Percentiles rank a stretch among this genome's conserved stretches.
These are phyloP conservation scores for Cadophora luteo-olivacea DNA, from an alignment of 2,329 filamentous ascomycete genomes.

Conservation along the genomic window DNA sequence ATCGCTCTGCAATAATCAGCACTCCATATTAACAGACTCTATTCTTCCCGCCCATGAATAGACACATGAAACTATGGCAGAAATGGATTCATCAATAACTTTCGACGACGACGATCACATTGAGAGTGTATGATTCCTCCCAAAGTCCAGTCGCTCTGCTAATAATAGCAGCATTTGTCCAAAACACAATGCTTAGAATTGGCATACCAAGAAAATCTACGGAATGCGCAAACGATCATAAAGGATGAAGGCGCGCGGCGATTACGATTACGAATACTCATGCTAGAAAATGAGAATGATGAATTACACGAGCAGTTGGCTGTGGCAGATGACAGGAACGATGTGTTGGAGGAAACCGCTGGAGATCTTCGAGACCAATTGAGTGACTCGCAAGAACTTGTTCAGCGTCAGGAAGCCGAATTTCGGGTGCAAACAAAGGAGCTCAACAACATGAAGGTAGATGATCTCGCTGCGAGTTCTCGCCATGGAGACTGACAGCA, in stretches of 20 bases:
- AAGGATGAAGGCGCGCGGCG: slow-evolving; percentile 79
- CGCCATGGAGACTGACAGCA: slow-evolving; percentile 6
- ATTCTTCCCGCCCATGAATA: slow-evolving; percentile 18
- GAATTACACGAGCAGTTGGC: slow-evolving; percentile 68
- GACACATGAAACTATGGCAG: slow-evolving; percentile 15
- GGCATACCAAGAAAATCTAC: slow-evolving; percentile 69
- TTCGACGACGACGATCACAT: slow-evolving; percentile 40
- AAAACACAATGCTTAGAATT: slow-evolving; percentile 63
- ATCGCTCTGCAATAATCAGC: neutral
- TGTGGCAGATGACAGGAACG: slow-evolving; percentile 65
- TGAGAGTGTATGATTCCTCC: slow-evolving; percentile 36
- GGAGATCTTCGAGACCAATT: slow-evolving; percentile 56
- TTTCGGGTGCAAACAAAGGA: slow-evolving; percentile 59
- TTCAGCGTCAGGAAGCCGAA: slow-evolving; percentile 45
- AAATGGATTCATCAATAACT: slow-evolving; percentile 41
- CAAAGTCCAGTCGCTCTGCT: slow-evolving; percentile 21
- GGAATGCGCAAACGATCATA: slow-evolving; percentile 70
- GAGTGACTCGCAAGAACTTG: slow-evolving; percentile 52
- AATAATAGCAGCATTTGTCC: slow-evolving; percentile 40
- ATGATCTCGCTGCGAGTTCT: slow-evolving; percentile 19
- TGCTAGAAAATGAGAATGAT: slow-evolving; percentile 78
- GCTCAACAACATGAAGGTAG: slow-evolving; percentile 61
- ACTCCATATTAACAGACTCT: neutral
- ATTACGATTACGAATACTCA: slow-evolving; percentile 69
- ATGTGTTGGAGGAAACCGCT: slow-evolving; percentile 56